Evolutionary conservation across 2,329 filamentous ascomycete species (phyloP), one percentile per base, ranked within the genome.

Genomic region (Neopestalotiopsis rosae): DNA sequence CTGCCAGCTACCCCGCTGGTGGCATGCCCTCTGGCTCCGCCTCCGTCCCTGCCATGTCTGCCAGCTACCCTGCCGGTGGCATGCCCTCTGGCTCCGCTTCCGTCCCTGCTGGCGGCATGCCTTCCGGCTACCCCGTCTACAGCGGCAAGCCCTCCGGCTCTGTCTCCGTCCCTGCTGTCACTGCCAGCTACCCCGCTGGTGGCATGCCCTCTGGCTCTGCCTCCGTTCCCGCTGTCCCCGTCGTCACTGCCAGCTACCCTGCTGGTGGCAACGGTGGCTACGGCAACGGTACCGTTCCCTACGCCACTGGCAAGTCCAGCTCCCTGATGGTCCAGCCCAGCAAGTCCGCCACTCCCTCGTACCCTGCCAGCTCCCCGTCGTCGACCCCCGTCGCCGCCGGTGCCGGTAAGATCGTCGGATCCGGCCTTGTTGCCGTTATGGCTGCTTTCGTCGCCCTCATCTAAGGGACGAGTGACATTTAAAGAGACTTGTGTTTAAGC

Each of bases 231-330:
- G 20, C 62, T 30, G 42, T 65, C 4, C 40, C 32, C 32, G 20
- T 28, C 20, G 34, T 61, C 40, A 56, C 65, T 32, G 56, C 63
- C 20, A 56, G 63, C n/a, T 67, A 57, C 68, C 63, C 65, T 14
- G 28, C 40, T 30, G 45, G 65, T n/a, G 68, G 69, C 59, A 45
- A 70, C 59, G 67, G 69, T 34, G 65, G 65, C 56, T 67, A 59
- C 56, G 59, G 59, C 42, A 63, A 63, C 42, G 13, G 34, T 4
- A 62, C 66, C 40, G 24, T 40, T 4, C 20, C 58, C 24, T 62
- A 34, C 58, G 20, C 40, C 34, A 40, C 66, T n/a, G 17, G 17
- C 38, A 17, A 32, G 5, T 34, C 30, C 57, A 49, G 28, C 58
- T 59, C 65, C 30, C 9, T 38, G n/a, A 59, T 30, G 38, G 45